Conservation (phyloP, 176 grass and related monocot genomes). For the sorghum (Sorghum bicolor) region DNA sequence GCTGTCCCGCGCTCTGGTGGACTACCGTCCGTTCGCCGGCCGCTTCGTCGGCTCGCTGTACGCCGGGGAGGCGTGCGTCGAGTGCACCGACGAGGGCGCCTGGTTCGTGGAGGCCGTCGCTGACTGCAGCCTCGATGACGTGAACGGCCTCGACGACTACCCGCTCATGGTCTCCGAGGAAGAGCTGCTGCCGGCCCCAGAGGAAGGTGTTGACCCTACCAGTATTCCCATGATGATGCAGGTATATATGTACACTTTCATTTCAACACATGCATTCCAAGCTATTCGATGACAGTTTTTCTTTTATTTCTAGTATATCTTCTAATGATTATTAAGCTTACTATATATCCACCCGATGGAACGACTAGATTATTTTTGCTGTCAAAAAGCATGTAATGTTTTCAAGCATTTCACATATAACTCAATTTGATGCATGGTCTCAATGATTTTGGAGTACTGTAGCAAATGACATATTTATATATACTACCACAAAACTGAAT, state of each 20-base stretch:
- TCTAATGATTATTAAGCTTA: too few species aligned
- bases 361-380: too few species aligned
- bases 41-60: constrained; percentile 39
- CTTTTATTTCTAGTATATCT: too few species aligned
- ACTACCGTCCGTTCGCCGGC: constrained; percentile 65
- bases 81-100: constrained; percentile 50
- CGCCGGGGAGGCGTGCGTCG: constrained; percentile 35
- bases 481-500: too few species aligned
- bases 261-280: not conserved
- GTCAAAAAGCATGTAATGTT: not conserved
- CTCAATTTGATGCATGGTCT: too few species aligned
- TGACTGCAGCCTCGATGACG: constrained; percentile 56
- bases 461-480: too few species aligned
- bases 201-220: constrained; percentile 32
- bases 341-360: too few species aligned
- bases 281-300: not conserved
- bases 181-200: constrained; percentile 48
- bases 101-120: constrained; percentile 68
- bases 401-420: not conserved
- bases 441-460: too few species aligned
- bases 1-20: constrained; percentile 50
- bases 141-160: constrained; percentile 60
- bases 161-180: constrained; percentile 54
- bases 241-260: not conserved
- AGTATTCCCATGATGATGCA: constrained; percentile 66